Evolutionary conservation across 2,329 filamentous ascomycete genomes (phyloP).

Genomic region (Cladosporium sp.): DNA sequence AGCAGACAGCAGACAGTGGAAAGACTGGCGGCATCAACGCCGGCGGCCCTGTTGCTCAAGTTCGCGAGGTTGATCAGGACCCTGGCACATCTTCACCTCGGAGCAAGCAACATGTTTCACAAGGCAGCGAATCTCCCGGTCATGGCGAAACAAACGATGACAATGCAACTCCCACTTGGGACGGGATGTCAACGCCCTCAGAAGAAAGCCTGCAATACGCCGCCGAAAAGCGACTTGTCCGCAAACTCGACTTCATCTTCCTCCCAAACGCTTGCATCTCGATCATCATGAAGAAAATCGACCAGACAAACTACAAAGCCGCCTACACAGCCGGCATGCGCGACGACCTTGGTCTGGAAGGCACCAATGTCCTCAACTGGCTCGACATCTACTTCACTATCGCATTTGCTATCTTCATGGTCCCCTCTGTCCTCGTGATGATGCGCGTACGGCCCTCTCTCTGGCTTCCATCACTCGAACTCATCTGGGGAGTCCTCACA

Average conservation of each 20-base stretch:
- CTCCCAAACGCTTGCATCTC: conserved; percentile 15
- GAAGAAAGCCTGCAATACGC: neutral
- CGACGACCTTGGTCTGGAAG: conserved; percentile 35
- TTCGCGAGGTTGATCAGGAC: neutral
- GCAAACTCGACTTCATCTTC: conserved; percentile 19
- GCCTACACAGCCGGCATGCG: conserved; percentile 42
- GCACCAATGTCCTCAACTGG: conserved; percentile 36
- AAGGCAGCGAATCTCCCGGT: no score
- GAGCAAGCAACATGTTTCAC: no score
- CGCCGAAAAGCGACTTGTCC: conserved; percentile 15
- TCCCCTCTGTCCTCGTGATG: conserved; percentile 36
- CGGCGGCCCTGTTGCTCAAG: neutral
- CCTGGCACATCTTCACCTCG: no score
- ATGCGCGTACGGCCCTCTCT: conserved; percentile 29
- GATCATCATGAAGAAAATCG: conserved; percentile 25
- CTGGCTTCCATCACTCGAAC: conserved; percentile 35
- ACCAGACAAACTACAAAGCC: conserved; percentile 40
- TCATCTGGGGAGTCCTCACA: conserved; percentile 39
- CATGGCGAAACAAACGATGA: no score
- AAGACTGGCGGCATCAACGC: neutral
- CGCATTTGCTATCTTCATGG: conserved; percentile 37
- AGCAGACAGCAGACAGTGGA: neutral
- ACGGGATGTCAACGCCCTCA: neutral
- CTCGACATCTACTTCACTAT: conserved; percentile 32
- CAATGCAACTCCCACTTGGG: neutral